Evolutionary conservation across 108 stramenopile genomes (phyloP), one percentile per base, ranked within the genome.

Genomic region (Stephanodiscus triporus): DNA sequence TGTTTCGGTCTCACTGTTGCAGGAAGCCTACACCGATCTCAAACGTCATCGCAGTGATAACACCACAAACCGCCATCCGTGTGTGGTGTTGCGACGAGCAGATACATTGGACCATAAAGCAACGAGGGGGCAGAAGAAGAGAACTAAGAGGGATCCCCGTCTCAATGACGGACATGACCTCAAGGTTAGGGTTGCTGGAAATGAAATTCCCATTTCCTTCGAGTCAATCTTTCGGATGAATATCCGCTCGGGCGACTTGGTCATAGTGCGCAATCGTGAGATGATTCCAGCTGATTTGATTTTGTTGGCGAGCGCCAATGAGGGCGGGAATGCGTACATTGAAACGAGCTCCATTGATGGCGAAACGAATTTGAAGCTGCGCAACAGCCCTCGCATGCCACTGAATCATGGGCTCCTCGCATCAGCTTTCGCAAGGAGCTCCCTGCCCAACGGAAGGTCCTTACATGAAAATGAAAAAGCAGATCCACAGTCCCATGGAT

Each of bases 301-400:
- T 26, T 76, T 99, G 51, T 68, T 99, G 50, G 92, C 94, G 9
- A 91, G 86, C 64, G 80, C 89, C 51, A 85, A 84, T 47, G 95
- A 97, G 26, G 83, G 84, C 4, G 97, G 93, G 14, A 83, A 80
- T 66, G 86, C 86, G 54, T 98, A 97, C 87, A 93, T 99, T 57
- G 96, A 97, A 83, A 99, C 98, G 13, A 85, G 86, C 54, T 95
- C 94, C 65, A 96, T 99, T 43, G 98, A 99, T 68, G 98, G 98
- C 32, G 98, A 99, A 80, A 99, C 98, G 19, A 98, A 99, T 60
- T 81, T 99, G 50, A 99, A 99, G 72, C 86, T 95, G 47, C 76
- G 93, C 10, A 88, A 73, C 37, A 89, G 86, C 67, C 89, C 92
- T 48, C 88, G 78, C 26, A 62, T 90, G 24, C 92, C 92, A 40